Evolutionary conservation across 179 eudicot species (phyloP), one percentile per base, ranked within the genome.

Genomic region (Drosera spatulata): DNA sequence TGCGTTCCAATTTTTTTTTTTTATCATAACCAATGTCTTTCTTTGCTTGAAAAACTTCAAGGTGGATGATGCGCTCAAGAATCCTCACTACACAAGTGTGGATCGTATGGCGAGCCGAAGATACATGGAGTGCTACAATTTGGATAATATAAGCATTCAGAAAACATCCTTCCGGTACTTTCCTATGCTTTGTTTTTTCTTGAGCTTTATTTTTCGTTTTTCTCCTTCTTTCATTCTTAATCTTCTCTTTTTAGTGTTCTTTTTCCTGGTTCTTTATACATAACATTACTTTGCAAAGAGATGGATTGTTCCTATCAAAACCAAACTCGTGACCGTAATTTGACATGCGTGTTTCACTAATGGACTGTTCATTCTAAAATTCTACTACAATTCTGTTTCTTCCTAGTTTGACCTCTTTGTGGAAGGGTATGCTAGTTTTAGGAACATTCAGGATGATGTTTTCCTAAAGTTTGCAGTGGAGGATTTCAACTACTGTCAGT

Each of bases 401-500:
- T 64, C 51, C 40, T 14, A 7, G 0, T 41, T 10, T 13, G 46
- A 13, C 13, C 60, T 37, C 39, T 58, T 3, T 41, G 11, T 13
- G 12, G 9, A 9, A 49, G 70, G 46, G 56, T 42, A 54, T 72
- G 58, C 57, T 83, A 88, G 98, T 61, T 78, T 71, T 55, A 66
- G 66, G 6, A 80, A 82, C 70, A 47, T 77, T 55, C 69, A 78
- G 64, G 69, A 77, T 50, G 63, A 76, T 64, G 77, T 69, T 70
- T 62, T 82, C 57, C 62, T 86, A 39, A 67, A 59, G 58, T 62
- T 88, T 59, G 94, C 98, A 37, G 76, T 73, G 60, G 79, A 76
- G 69, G 98, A 91, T 67, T 91, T 82, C 74, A 82, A 80, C 73
- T 59, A 52, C 37, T 80, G 85, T 53, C 96, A 88, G 62, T 74